phyloP scores from a whole-genome alignment of 1,284 basidiomycete genomes.

The Irpex sp. region DNA sequence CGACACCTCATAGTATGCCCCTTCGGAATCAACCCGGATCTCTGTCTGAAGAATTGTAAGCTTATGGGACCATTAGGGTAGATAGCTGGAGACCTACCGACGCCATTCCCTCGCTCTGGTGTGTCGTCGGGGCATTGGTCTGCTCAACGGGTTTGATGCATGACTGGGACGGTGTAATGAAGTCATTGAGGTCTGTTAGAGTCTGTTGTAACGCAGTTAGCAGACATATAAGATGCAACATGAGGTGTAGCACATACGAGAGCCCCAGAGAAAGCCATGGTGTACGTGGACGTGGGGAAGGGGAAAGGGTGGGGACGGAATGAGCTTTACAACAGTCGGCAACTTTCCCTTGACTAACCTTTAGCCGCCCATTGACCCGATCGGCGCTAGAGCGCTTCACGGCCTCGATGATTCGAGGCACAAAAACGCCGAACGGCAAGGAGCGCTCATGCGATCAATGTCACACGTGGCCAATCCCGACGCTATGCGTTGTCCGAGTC shows the following conservation, averaged over 20 bases:
- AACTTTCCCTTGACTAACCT: not conserved
- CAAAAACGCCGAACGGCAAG: not conserved
- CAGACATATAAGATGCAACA: not conserved
- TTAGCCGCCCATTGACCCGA: not conserved
- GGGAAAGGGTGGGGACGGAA: slow-evolving; percentile 5
- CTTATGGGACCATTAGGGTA: slow-evolving; percentile 2
- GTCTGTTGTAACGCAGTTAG: slow-evolving; percentile 45
- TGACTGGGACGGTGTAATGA: slow-evolving; percentile 94
- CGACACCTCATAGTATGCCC: slow-evolving; percentile 76
- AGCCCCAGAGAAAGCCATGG: slow-evolving; percentile 90
- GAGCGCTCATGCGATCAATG: not conserved
- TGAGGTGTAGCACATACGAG: slow-evolving; percentile 51
- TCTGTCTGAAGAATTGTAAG: slow-evolving; percentile 59
- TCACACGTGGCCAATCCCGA: not conserved
- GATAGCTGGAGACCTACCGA: slow-evolving; percentile 40
- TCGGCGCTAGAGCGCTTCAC: not conserved
- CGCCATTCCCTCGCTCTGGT: slow-evolving; percentile 52
- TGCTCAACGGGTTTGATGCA: slow-evolving; percentile 96
- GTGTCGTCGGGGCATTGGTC: slow-evolving; percentile 38
- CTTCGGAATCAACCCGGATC: slow-evolving; percentile 81
- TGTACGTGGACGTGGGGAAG: slow-evolving; percentile 1
- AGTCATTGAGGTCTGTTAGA: slow-evolving; percentile 95
- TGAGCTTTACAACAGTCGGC: not conserved
- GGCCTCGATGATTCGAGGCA: slow-evolving; percentile 4
- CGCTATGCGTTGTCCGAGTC: not conserved